Evolutionary conservation across 257 asterid species (phyloP).

Genomic region (Solanum habrochaites): DNA sequence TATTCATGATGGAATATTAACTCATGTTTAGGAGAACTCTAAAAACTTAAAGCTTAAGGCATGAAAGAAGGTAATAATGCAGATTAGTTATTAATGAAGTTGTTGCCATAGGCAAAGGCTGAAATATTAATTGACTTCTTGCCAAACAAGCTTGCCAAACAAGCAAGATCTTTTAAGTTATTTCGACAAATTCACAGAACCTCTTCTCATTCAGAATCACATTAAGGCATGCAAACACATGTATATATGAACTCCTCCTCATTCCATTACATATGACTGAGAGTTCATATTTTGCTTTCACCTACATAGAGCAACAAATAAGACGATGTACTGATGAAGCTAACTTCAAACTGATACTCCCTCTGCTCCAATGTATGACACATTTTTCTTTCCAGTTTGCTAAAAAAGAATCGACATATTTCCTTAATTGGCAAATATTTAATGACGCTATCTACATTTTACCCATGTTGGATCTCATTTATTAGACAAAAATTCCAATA

Average conservation of each 20-base stretch:
- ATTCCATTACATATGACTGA: background rate
- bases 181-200: background rate
- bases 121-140: background rate
- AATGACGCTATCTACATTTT: background rate
- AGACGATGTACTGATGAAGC: background rate
- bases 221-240: background rate
- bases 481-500: background rate
- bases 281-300: background rate
- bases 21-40: background rate
- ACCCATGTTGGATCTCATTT: background rate
- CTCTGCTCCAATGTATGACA: background rate
- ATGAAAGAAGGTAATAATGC: background rate
- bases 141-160: background rate
- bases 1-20: background rate
- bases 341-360: background rate
- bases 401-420: background rate
- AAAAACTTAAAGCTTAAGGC: background rate
- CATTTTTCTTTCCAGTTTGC: background rate
- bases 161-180: background rate
- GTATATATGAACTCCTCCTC: background rate
- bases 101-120: background rate
- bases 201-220: background rate
- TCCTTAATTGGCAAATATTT: background rate
- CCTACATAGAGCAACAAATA: background rate
- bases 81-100: background rate